These are phyloP conservation scores for Albizia julibrissin DNA, from an alignment of 306 rosid genomes.

Conservation along the genomic window DNA sequence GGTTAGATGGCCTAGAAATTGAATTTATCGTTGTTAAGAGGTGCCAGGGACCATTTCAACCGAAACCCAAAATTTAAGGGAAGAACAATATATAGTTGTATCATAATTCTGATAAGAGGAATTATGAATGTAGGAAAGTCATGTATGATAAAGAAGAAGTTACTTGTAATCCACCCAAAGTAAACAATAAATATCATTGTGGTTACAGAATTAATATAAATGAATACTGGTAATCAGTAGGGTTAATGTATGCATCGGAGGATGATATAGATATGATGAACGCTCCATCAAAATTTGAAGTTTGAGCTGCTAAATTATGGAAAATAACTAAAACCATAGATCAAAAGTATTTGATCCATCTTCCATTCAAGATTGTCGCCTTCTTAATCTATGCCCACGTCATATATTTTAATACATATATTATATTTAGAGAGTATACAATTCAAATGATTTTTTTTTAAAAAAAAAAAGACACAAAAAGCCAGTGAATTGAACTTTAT, in stretches of 20 bases:
- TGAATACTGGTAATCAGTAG: neutral
- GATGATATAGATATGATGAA: too few relatives aligned
- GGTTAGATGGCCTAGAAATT: constrained; percentile 12
- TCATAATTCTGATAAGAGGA: neutral
- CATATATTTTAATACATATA: neutral
- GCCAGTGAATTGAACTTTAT: neutral
- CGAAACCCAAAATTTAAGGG: neutral
- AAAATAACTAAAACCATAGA: neutral
- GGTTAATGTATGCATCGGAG: neutral
- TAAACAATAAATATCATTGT: neutral
- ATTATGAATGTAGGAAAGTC: neutral
- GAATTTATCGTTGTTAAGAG: neutral
- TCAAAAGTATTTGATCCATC: neutral
- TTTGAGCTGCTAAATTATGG: neutral
- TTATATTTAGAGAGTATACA: neutral
- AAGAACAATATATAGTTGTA: neutral
- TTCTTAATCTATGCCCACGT: neutral
- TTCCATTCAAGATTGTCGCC: neutral
- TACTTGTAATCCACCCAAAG: neutral
- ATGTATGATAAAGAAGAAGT: neutral
- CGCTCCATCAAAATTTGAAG: neutral
- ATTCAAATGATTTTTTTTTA: neutral
- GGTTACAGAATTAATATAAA: neutral
- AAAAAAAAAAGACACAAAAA: neutral
- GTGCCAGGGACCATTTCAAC: neutral